These are phyloP conservation scores for Thymus mandschuricus DNA, from an alignment of 257 asterid species.

Conservation along the genomic window DNA sequence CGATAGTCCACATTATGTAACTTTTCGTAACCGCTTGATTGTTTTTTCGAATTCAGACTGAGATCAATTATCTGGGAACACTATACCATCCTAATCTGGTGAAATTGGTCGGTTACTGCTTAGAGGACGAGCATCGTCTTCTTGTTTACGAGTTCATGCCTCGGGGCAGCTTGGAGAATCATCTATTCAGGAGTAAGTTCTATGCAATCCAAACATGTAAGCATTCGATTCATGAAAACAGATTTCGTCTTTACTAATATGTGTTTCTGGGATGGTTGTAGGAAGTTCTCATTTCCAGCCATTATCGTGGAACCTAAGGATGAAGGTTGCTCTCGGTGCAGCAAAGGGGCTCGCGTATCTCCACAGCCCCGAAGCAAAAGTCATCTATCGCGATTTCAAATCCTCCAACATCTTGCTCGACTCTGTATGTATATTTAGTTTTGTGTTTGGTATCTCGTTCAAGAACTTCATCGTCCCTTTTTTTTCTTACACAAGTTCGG, in stretches of 20 bases:
- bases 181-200: conserved; percentile 28
- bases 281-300: conserved; percentile 31
- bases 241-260: background rate
- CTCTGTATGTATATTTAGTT: conserved; percentile 5
- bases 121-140: conserved; percentile 36
- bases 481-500: background rate
- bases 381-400: conserved; percentile 34
- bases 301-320: conserved; percentile 32
- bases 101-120: conserved; percentile 35
- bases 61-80: conserved; percentile 30
- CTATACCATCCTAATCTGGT: conserved; percentile 33
- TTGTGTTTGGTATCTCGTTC: background rate
- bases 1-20: background rate
- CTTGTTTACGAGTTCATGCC: conserved; percentile 36
- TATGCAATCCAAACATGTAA: background rate
- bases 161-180: conserved; percentile 37
- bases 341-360: conserved; percentile 31
- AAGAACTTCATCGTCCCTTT: background rate
- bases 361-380: conserved; percentile 32
- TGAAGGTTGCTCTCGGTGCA: conserved; percentile 30
- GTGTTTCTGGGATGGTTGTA: background rate
- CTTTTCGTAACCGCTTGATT: conserved; percentile 3
- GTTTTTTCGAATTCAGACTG: conserved; percentile 17
- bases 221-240: background rate
- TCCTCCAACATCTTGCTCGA: conserved; percentile 35